Conservation (phyloP, 2,329 filamentous ascomycete species). For the Fusarium nurragi region DNA sequence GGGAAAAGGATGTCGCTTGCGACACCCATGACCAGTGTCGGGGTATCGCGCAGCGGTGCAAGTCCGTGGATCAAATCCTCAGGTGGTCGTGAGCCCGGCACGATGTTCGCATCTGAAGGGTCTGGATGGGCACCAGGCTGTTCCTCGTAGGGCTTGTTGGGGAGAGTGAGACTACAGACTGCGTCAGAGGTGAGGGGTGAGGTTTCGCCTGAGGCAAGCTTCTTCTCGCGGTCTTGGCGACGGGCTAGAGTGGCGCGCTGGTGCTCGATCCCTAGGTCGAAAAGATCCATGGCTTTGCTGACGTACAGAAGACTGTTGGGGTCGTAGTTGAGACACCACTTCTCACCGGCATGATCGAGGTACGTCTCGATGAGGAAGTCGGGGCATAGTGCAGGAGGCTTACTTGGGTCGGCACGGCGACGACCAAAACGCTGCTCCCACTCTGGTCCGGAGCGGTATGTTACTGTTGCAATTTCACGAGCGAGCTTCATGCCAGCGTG, state of each 20-base stretch:
- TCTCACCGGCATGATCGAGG: conserved; percentile 96
- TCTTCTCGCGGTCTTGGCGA: conserved; percentile 67
- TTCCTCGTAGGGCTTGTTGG: conserved; percentile 86
- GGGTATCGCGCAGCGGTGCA: conserved; percentile 74
- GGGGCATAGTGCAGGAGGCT: conserved; percentile 91
- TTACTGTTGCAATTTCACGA: conserved; percentile 96
- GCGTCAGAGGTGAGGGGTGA: conserved; percentile 53
- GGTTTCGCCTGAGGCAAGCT: conserved; percentile 64
- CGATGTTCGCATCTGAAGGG: conserved; percentile 41
- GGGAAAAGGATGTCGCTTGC: conserved; percentile 97
- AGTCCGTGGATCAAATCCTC: conserved; percentile 83
- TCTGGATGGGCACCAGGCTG: conserved; percentile 65
- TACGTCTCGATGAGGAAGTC: conserved; percentile 99
- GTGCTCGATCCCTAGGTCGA: conserved; percentile 82
- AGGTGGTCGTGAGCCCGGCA: conserved; percentile 65
- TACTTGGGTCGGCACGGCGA: conserved; percentile 82
- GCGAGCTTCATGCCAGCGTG: conserved; percentile 98
- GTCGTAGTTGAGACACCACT: conserved; percentile 97
- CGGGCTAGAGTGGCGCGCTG: conserved; percentile 71
- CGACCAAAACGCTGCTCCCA: conserved; percentile 97
- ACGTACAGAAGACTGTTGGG: conserved; percentile 95
- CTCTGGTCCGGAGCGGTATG: conserved; percentile 94
- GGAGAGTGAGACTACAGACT: conserved; percentile 81
- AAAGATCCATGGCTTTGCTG: conserved; percentile 98
- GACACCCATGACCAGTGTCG: conserved; percentile 90